Conservation (phyloP, 257 asterid genomes). For the Hygrophila difformis region DNA sequence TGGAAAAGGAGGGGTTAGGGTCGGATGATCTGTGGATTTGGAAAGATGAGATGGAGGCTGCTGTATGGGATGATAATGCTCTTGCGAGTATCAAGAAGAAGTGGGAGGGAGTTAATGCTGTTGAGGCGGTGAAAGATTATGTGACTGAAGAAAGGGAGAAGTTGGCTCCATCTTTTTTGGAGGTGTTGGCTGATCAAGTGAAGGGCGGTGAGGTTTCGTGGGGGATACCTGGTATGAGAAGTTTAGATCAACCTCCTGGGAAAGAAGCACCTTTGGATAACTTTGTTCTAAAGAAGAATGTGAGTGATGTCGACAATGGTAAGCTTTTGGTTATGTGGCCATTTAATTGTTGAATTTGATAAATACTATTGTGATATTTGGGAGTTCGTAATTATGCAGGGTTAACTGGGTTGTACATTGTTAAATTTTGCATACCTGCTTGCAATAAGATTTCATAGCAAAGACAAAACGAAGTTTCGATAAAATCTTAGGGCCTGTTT, state of each 20-base stretch:
- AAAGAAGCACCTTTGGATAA: slow-evolving; percentile 11
- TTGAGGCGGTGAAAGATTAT: slow-evolving; percentile 34
- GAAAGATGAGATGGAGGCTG: slow-evolving; percentile 64
- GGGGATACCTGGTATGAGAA: slow-evolving; percentile 19
- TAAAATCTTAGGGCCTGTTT: too few relatives aligned
- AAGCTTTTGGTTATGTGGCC: too few relatives aligned
- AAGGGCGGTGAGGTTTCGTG: slow-evolving; percentile 26
- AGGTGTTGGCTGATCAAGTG: slow-evolving; percentile 36
- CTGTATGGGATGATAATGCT: slow-evolving; percentile 48
- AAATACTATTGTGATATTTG: too few relatives aligned
- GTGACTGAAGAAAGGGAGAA: slow-evolving; percentile 47
- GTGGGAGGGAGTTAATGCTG: slow-evolving; percentile 34
- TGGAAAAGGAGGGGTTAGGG: slow-evolving; percentile 48
- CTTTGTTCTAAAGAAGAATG: too few relatives aligned
- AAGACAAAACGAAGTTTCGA: too few relatives aligned
- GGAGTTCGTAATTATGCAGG: too few relatives aligned
- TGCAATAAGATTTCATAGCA: background rate
- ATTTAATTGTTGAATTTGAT: background rate
- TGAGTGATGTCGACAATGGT: too few relatives aligned
- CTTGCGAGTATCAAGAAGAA: slow-evolving; percentile 26
- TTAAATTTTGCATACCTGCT: background rate
- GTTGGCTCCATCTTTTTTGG: slow-evolving; percentile 69
- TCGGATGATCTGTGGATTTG: slow-evolving; percentile 49
- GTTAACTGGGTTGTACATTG: background rate
- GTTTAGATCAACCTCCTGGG: slow-evolving; percentile 6